A percentile compares a stretch with the other conserved stretches of the same genome.
Conservation (phyloP, 139 green algal genomes). For the Yamagishiella unicocca region DNA sequence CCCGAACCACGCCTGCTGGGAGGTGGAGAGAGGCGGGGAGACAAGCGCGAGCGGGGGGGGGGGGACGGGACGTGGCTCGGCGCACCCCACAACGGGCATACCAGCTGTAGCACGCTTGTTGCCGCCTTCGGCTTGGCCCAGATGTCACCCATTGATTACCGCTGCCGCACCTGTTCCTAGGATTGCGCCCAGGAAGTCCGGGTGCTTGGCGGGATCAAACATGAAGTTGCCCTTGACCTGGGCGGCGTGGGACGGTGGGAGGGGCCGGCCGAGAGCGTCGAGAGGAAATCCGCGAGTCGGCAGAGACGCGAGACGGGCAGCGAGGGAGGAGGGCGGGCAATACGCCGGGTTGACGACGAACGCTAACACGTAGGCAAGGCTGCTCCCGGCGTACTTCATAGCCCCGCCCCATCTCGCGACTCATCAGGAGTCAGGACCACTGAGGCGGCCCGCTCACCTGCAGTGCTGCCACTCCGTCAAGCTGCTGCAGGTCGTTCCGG, state of each 20-base stretch:
- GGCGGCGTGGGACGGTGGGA: neutral
- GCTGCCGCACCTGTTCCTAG: slow-evolving; percentile 74
- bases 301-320: too few relatives aligned
- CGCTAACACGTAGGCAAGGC: too few relatives aligned
- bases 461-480: slow-evolving; percentile 71
- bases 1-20: slow-evolving; percentile 57
- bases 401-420: too few relatives aligned
- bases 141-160: neutral
- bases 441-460: slow-evolving; percentile 47
- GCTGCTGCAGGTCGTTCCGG: slow-evolving; percentile 42
- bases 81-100: too few relatives aligned
- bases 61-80: too few relatives aligned
- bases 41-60: neutral
- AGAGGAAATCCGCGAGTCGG: too few relatives aligned
- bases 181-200: slow-evolving; percentile 85
- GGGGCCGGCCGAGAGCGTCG: too few relatives aligned
- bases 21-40: neutral
- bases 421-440: too few relatives aligned
- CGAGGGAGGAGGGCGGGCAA: too few relatives aligned
- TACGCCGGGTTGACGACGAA: too few relatives aligned
- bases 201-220: slow-evolving; percentile 82
- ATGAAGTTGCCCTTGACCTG: slow-evolving; percentile 71
- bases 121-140: neutral
- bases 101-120: too few relatives aligned
- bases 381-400: too few relatives aligned